Base-by-base conservation (phyloP, 2,329 filamentous ascomycete species). In the Ceratocystis diversiconidia region DNA sequence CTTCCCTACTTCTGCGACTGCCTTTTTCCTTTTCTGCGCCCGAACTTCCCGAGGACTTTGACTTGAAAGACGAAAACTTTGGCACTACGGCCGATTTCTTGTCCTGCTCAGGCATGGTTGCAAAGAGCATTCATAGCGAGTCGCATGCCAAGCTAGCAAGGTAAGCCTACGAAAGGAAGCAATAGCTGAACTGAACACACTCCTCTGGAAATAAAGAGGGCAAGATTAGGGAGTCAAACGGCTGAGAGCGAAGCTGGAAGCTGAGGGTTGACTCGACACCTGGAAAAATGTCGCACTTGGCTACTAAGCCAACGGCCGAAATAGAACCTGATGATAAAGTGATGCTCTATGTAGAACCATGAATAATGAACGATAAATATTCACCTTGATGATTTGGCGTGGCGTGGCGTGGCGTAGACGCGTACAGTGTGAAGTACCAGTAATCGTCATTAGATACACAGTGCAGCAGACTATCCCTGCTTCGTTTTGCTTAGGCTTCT, bases 21-120 rank as follows among this genome's bases (percentile, higher is more conserved):
- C 57, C 65, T n/a, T 48, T 55, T 1, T 59, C 60, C 6, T 59
- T 50, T 5, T 28, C 22, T 36, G 22, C 12, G 46, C 44, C 57
- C 61, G 62, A 15, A n/a, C 30, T 3, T 28, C 1, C 28, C 19
- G 46, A 22, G 17, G 50, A 10, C 41, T 68, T 70, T 0, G 67
- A 61, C 70, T 82, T 85, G 77, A 92, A 92, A 69, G 88, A 92
- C 22, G 83, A 79, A 72, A 92, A 92, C 70, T 85, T 90, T 8
- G 89, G 88, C 25, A 88, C 78, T 30, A 70, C 67, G 44, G 70
- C 55, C 59, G 69, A 70, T 43, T 69, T 68, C 46, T 71, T 70
- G 57, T 72, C 70, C 59, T 70, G 70, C 55, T 67, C 67, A 30
- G 72, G 70, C 72, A 74, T 75, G 62, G 65, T 68, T 55, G 19